Evolutionary conservation across 768 basidiomycete species (phyloP), one percentile per base, ranked within the genome.

Genomic region (Cyclocybe cylindracea): DNA sequence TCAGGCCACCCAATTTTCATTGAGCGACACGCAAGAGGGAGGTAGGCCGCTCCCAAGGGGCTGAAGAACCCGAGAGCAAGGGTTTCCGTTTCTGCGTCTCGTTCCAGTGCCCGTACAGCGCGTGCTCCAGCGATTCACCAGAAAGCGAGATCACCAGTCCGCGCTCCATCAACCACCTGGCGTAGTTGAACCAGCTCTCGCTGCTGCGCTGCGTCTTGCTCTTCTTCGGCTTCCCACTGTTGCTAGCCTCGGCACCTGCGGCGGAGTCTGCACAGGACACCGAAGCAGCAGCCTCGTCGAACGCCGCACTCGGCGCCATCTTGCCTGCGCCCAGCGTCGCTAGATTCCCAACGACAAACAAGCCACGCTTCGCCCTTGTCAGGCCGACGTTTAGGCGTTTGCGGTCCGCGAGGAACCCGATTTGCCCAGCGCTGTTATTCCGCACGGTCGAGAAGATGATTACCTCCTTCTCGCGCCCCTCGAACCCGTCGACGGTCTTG

Each of bases 401-500:
- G 60, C 85, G 77, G 70, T 97, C 94, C 16, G 87, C 91, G 18
- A 97, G 75, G 70, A 97, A 97, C 1, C 94, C 94, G 61, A 97
- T 91, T 50, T 83, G 75, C 8, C 92, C 91, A 1, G 69, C 70
- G 2, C 74, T 60, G 61, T 97, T 97, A 66, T 89, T 90, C 46
- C 94, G 79, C 44, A 94, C 93, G 3, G 93, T 94, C 38, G 90
- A 92, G 67, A 97, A 94, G 39, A 97, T 78, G 56, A 97, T 90
- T 38, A 96, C 84, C 31, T 92, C 88, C 71, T 96, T 96, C 73
- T 97, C 92, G 40, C 92, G 80, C 10, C 94, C 94, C 67, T 97
- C 92, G 66, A 95, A 97, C 14, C 94, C 94, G 60, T 97, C 94
- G 10, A 97, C 94, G 0, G 94, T 96, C 72, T 90, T 91, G 61